Conservation (phyloP, 1,284 basidiomycete species). For the Singerocomus inundabilis region DNA sequence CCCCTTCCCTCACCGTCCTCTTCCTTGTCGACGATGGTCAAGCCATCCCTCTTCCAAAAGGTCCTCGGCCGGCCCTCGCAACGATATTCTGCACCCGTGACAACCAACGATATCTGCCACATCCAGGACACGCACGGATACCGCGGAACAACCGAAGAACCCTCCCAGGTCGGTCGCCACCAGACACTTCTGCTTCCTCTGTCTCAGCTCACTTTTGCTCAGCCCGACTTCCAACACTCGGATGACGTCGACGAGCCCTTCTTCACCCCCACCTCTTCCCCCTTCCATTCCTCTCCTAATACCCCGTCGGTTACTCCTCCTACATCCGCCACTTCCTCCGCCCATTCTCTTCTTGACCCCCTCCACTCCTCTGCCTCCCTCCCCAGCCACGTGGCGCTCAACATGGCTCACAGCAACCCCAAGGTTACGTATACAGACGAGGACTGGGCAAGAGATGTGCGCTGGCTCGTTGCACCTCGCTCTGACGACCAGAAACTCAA, state of each 20-base stretch:
- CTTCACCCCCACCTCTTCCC: conserved; percentile 32
- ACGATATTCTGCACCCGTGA: conserved; percentile 20
- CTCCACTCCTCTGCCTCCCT: conserved; percentile 21
- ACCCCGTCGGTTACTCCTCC: conserved; percentile 28
- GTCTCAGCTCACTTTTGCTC: conserved; percentile 8
- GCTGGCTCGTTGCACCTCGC: conserved; percentile 52
- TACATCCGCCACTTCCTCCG: conserved; percentile 29
- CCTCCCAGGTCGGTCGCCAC: conserved; percentile 21
- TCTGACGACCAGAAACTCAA: conserved; percentile 22
- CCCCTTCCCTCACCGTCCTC: too few species aligned
- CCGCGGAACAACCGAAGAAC: conserved; percentile 15
- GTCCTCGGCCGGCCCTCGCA: conserved; percentile 33
- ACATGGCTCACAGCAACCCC: conserved; percentile 18
- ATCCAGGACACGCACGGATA: conserved; percentile 5
- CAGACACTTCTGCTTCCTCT: not conserved
- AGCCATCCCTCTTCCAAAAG: conserved; percentile 31
- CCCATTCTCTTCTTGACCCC: conserved; percentile 24
- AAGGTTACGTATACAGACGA: conserved; percentile 45
- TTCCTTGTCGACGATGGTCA: too few species aligned
- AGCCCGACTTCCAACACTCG: conserved; percentile 22
- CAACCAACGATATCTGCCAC: conserved; percentile 3
- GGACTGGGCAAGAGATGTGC: conserved; percentile 63
- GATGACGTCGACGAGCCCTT: conserved; percentile 29
- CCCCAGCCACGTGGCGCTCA: conserved; percentile 15
- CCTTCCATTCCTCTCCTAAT: conserved; percentile 15